Percentiles rank a stretch among this genome's conserved stretches.
Conservation (phyloP, 163 green algal genomes). For the Prototheca stagnorum region DNA sequence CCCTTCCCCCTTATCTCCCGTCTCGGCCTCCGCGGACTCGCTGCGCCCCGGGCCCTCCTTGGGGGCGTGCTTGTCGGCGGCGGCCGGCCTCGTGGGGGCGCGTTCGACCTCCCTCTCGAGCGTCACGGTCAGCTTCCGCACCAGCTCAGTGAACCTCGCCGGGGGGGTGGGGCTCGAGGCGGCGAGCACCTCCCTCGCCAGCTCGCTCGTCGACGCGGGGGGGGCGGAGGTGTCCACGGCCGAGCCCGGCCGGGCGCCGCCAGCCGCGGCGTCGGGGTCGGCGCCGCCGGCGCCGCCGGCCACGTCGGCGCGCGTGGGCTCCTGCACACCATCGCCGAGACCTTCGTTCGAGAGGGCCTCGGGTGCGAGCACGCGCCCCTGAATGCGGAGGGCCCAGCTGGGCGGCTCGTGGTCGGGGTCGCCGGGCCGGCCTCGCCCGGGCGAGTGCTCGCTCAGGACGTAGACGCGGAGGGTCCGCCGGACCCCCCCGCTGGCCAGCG, state of each 20-base stretch:
- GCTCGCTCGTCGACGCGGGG: too few species aligned
- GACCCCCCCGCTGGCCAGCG: slow-evolving; percentile 5
- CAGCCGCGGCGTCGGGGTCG: background rate
- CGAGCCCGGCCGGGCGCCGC: too few species aligned
- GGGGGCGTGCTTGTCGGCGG: slow-evolving; percentile 10
- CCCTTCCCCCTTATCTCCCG: too few species aligned
- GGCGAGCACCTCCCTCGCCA: too few species aligned
- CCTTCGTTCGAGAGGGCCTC: too few species aligned
- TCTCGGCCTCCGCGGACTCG: too few species aligned
- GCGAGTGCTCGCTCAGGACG: slow-evolving; percentile 9
- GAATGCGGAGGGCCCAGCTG: slow-evolving; percentile 13
- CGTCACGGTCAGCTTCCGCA: slow-evolving; percentile 9
- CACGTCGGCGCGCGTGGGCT: background rate
- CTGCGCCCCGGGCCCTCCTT: too few species aligned
- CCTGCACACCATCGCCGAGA: slow-evolving; percentile 1
- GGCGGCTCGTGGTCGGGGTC: slow-evolving; percentile 3
- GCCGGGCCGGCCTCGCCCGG: background rate
- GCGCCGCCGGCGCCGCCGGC: background rate
- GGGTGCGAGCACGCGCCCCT: slow-evolving; percentile 12
- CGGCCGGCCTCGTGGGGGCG: background rate
- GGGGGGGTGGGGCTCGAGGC: too few species aligned
- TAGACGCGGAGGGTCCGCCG: slow-evolving; percentile 16
- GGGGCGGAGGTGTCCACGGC: too few species aligned
- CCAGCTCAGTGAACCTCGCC: slow-evolving; percentile 8
- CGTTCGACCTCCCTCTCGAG: slow-evolving; percentile 14